Evolutionary conservation across 768 basidiomycete genomes (phyloP).

Genomic region (Suillus cothurnatus): DNA sequence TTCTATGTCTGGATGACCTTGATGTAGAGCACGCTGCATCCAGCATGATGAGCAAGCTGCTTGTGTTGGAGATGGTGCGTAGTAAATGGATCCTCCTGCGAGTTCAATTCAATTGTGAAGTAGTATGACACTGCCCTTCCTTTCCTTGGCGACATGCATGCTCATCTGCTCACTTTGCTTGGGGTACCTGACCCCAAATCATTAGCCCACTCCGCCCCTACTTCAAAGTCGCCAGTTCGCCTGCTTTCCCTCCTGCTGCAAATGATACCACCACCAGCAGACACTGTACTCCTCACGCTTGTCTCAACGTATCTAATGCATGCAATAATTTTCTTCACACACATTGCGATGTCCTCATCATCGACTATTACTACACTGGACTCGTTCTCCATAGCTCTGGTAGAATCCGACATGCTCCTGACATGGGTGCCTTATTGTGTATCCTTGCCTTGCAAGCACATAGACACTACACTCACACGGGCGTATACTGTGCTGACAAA

Average conservation of each 20-base stretch:
- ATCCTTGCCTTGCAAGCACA: constrained; percentile 41
- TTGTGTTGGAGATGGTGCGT: constrained; percentile 72
- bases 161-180: constrained; percentile 35
- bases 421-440: constrained; percentile 53
- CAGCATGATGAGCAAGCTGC: constrained; percentile 66
- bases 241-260: constrained; percentile 49
- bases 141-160: constrained; percentile 49
- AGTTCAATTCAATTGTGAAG: not conserved
- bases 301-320: constrained; percentile 63
- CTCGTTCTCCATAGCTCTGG: no score
- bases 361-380: no score
- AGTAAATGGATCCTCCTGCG: not conserved
- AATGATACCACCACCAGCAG: constrained; percentile 28
- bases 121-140: constrained; percentile 57
- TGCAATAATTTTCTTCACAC: not conserved
- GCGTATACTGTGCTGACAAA: constrained; percentile 56
- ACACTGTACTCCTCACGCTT: constrained; percentile 48
- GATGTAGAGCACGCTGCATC: constrained; percentile 77
- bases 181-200: not conserved
- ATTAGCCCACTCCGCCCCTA: no score
- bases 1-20: constrained; percentile 45
- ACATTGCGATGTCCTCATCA: no score
- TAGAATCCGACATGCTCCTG: constrained; percentile 20
- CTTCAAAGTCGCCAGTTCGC: constrained; percentile 18
- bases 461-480: constrained; percentile 60